These are phyloP conservation scores for Wolfiporia cocos DNA, from an alignment of 1,284 basidiomycete genomes.

Conservation along the genomic window DNA sequence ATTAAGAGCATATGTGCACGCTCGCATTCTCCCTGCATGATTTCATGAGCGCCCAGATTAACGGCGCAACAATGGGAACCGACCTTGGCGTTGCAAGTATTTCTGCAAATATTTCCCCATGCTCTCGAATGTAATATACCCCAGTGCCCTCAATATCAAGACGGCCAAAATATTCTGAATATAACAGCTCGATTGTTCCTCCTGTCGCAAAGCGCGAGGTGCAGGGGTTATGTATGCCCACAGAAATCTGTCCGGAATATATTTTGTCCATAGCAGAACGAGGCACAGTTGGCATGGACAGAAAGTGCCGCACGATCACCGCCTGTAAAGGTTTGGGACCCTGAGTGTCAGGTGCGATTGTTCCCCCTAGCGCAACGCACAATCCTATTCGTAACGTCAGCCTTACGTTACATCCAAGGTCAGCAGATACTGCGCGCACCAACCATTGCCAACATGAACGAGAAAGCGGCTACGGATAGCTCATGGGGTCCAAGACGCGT, in stretches of 20 bases:
- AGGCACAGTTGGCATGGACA: slow-evolving; percentile 66
- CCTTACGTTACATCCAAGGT: not conserved
- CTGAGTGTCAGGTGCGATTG: slow-evolving; percentile 71
- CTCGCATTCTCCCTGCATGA: slow-evolving; percentile 73
- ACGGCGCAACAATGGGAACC: no score
- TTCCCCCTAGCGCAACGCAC: slow-evolving; percentile 71
- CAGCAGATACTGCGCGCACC: not conserved
- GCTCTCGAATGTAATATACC: slow-evolving; percentile 73
- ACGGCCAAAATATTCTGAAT: slow-evolving; percentile 62
- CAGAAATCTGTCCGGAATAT: slow-evolving; percentile 52
- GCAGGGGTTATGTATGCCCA: slow-evolving; percentile 60
- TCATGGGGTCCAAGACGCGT: slow-evolving; percentile 60
- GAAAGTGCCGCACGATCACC: slow-evolving; percentile 49
- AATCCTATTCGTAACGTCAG: slow-evolving; percentile 39
- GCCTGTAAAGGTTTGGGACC: slow-evolving; percentile 70
- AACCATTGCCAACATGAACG: slow-evolving; percentile 69
- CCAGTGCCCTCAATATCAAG: slow-evolving; percentile 59
- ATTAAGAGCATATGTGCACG: slow-evolving; percentile 58
- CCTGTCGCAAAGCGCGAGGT: slow-evolving; percentile 56
- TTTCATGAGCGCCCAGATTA: no score
- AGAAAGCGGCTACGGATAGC: slow-evolving; percentile 61
- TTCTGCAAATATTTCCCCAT: no score
- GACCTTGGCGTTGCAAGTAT: slow-evolving; percentile 74
- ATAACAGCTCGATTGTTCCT: slow-evolving; percentile 43
- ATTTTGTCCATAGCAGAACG: slow-evolving; percentile 52